phyloP scores from a whole-genome alignment of 345 rosid species.

The Eucalyptus victrix region DNA sequence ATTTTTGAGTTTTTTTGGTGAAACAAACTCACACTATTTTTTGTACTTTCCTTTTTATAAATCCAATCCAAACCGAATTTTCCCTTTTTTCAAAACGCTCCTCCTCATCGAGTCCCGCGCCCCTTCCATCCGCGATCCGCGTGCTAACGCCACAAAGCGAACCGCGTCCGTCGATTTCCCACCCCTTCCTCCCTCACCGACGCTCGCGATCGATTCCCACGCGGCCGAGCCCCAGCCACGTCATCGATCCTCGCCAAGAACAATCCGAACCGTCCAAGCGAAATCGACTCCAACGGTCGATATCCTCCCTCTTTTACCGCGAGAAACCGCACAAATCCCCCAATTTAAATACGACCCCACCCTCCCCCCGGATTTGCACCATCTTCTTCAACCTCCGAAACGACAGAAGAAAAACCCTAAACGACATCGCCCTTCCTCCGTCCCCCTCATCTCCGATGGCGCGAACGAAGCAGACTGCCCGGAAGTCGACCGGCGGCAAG shows the following conservation, averaged over 20 bases:
- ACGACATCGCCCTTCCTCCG: background rate
- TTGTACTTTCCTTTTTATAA: background rate
- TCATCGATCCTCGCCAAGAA: background rate
- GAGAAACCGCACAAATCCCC: background rate
- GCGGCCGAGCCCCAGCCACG: background rate
- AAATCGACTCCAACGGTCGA: background rate
- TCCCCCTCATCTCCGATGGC: background rate
- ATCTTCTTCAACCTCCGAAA: background rate
- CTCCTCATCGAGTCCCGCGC: background rate
- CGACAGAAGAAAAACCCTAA: background rate
- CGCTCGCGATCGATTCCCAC: background rate
- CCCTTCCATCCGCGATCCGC: background rate
- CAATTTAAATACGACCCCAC: background rate
- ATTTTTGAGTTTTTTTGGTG: too few species aligned
- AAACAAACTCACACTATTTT: background rate
- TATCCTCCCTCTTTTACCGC: background rate
- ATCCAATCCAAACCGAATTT: background rate
- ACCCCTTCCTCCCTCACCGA: rapidly evolving
- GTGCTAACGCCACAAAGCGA: background rate
- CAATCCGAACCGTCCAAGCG: background rate
- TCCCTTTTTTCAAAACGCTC: background rate
- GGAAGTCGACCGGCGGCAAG: background rate
- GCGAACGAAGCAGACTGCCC: background rate
- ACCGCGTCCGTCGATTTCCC: background rate
- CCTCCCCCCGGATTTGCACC: rapidly evolving